phyloP scores from a whole-genome alignment of 225 moss, liverwort and hornwort species.

The Straminergon stramineum region DNA sequence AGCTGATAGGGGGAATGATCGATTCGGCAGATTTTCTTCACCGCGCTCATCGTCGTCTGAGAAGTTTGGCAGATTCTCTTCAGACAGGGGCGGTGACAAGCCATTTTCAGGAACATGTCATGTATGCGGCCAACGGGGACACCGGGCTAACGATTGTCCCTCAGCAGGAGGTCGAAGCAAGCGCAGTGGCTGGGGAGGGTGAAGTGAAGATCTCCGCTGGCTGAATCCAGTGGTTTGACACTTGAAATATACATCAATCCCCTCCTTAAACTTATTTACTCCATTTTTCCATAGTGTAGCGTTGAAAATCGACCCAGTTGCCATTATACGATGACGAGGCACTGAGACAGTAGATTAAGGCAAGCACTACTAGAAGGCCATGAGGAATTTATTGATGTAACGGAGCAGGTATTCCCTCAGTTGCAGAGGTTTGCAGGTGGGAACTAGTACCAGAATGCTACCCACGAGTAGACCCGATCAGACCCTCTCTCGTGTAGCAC shows the following conservation, averaged over 20 bases:
- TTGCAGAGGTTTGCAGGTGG: conserved; percentile 5
- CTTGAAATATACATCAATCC: background rate
- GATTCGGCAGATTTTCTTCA: conserved; percentile 30
- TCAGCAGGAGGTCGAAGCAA: conserved; percentile 26
- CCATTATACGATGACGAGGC: conserved; percentile 3
- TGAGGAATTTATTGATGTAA: background rate
- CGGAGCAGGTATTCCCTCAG: background rate
- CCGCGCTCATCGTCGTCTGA: conserved; percentile 13
- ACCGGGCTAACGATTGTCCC: conserved; percentile 44
- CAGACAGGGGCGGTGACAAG: conserved; percentile 23
- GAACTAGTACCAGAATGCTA: background rate
- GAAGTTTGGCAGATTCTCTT: conserved; percentile 26
- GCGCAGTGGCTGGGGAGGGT: conserved; percentile 44
- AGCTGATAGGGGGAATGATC: conserved; percentile 27
- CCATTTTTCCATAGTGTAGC: conserved; percentile 10
- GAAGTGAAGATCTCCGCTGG: background rate
- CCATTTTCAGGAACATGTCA: conserved; percentile 42
- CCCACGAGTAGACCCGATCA: background rate
- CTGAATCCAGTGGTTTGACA: background rate
- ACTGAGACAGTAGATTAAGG: background rate
- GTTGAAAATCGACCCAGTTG: conserved; percentile 6
- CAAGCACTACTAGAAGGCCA: background rate
- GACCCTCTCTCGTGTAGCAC: background rate
- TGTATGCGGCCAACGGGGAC: conserved; percentile 40
- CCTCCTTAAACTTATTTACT: background rate